Evolutionary conservation across 768 basidiomycete species (phyloP).

Genomic region (Boletus insuetus): DNA sequence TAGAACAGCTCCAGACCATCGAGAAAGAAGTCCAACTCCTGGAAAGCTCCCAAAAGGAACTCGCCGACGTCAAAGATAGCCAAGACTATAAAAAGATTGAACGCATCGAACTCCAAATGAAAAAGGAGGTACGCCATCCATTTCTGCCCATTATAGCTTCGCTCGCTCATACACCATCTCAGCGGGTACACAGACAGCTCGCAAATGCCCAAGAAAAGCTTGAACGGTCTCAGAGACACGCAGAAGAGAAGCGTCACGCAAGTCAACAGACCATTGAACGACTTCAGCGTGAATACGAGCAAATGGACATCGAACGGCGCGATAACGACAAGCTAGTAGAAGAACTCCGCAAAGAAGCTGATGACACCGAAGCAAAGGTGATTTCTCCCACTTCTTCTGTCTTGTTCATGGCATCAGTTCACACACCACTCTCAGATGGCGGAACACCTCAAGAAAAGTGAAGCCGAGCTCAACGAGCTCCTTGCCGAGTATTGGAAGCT

Average conservation of each 20-base stretch:
- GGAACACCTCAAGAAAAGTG: conserved; percentile 71
- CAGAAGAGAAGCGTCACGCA: conserved; percentile 75
- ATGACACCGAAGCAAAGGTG: conserved; percentile 66
- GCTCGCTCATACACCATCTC: background rate
- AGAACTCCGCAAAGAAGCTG: conserved; percentile 68
- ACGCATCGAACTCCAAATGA: conserved; percentile 61
- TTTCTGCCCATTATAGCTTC: background rate
- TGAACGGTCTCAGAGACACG: conserved; percentile 72
- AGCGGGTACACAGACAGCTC: conserved; percentile 83
- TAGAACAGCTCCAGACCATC: conserved; percentile 74
- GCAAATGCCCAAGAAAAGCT: conserved; percentile 81
- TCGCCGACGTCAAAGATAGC: conserved; percentile 65
- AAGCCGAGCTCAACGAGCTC: conserved; percentile 76
- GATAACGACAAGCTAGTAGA: conserved; percentile 80
- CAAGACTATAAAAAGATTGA: conserved; percentile 75
- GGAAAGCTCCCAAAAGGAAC: conserved; percentile 63
- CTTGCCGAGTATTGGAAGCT: conserved; percentile 82
- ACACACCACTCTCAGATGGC: conserved; percentile 52
- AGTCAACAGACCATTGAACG: conserved; percentile 72
- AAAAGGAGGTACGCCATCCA: conserved; percentile 54
- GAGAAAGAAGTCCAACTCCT: conserved; percentile 64
- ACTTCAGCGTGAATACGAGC: conserved; percentile 74
- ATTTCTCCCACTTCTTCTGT: background rate
- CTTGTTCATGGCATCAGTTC: background rate
- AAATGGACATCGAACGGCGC: conserved; percentile 71